Evolutionary conservation across 805 yeast genomes (phyloP), one percentile per base, ranked within the genome.

Genomic region (Candida nonsorbophila): DNA sequence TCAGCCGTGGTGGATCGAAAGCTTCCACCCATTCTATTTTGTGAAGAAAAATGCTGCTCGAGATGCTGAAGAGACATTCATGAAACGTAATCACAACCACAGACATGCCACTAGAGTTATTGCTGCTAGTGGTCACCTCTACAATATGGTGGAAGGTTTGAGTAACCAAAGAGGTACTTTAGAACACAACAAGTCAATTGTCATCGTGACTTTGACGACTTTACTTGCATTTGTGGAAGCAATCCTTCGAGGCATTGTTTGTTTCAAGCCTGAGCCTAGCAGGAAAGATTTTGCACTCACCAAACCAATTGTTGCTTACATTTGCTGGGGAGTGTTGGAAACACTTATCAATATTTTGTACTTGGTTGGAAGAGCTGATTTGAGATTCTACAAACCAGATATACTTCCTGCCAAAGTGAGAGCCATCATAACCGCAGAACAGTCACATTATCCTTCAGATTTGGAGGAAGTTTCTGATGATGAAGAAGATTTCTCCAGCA

Each of bases 371-470:
- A 70, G 94, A 51, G 74, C 79, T 29, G 92, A 83, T 51, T 63
- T 83, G 45, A 68, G 92, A 51, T 83, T 83, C 58, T 83, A 83
- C 67, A 76, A 84, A 54, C 90, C 92, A 11, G 88, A 81, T 51
- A 55, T 52, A 25, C 57, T 74, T 34, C 69, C 65, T 9, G 44
- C 47, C 24, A 53, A 49, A 28, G 66, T 63, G 29, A 48, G 67
- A 38, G 42, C 51, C 11, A 63, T 63, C 31, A 51, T 62, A 22
- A 63, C 70, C 3, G 69, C 69, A 3, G 66, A 63, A 33, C 69
- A 61, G 36, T 50, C 65, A 16, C 43, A 46, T 38, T 50, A 49
- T 25, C 56, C 53, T 4, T 53, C 63, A 1, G 26, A 16, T 5
- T 34, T 35, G 3, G 39, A 36, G 7, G 36, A 26, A 8, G 38